Conservation (phyloP, 2,329 filamentous ascomycete genomes). For the Diaporthe batatas region DNA sequence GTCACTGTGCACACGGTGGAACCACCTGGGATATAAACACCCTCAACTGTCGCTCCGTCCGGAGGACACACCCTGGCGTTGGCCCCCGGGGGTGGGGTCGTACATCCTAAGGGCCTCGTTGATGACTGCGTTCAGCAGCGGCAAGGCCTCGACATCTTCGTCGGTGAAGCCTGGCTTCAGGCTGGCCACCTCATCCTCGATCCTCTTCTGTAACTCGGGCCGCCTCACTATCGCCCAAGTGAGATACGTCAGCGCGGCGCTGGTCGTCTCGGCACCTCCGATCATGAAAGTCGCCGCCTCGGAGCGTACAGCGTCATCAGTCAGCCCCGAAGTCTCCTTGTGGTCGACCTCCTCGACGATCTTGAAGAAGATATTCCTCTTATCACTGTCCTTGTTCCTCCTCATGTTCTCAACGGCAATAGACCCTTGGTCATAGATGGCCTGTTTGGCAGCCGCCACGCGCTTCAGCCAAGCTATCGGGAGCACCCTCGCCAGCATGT, state of each 20-base stretch:
- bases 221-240: constrained; percentile 48
- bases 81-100: constrained; percentile 48
- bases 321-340: constrained; percentile 39
- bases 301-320: constrained; percentile 48
- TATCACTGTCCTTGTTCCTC: constrained; percentile 35
- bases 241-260: constrained; percentile 56
- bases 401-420: constrained; percentile 42
- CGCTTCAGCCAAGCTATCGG: constrained; percentile 34
- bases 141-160: constrained; percentile 49
- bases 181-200: constrained; percentile 47
- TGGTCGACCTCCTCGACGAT: constrained; percentile 47
- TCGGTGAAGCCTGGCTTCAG: constrained; percentile 47
- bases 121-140: constrained; percentile 51
- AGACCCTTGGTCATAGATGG: constrained; percentile 41
- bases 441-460: constrained; percentile 35
- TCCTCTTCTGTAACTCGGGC: constrained; percentile 43
- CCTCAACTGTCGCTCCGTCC: constrained; percentile 48
- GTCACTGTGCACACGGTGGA: constrained; percentile 50
- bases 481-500: constrained; percentile 29
- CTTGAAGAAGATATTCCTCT: constrained; percentile 46
- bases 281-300: constrained; percentile 56
- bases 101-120: constrained; percentile 53
- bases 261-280: constrained; percentile 59
- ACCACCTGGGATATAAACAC: constrained; percentile 50
- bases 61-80: constrained; percentile 48